These are phyloP conservation scores for Geotrichum bryndzae DNA, from an alignment of 1,139 yeast genomes.

Conservation along the genomic window DNA sequence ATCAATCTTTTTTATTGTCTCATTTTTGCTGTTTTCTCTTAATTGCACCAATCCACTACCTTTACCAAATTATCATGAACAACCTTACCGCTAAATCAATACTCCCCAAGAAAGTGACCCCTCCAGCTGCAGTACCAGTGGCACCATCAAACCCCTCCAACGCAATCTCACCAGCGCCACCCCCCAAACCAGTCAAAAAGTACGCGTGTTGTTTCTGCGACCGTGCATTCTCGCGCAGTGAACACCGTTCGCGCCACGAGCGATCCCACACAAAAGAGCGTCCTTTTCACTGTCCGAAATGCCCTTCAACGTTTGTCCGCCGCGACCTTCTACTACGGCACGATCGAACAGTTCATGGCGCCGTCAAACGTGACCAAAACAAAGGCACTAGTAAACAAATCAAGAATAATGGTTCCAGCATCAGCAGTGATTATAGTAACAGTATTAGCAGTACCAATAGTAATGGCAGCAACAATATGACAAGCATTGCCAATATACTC, in stretches of 20 bases:
- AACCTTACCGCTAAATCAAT: background rate
- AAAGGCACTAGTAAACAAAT: background rate
- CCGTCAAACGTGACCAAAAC: slow-evolving; percentile 18
- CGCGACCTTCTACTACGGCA: slow-evolving; percentile 72
- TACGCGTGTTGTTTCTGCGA: slow-evolving; percentile 78
- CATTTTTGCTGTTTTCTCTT: background rate
- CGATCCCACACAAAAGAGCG: slow-evolving; percentile 78
- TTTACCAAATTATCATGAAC: background rate
- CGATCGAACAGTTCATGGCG: slow-evolving; percentile 63
- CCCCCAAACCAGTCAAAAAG: background rate
- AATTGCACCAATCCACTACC: background rate
- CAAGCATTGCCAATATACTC: background rate
- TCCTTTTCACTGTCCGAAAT: slow-evolving; percentile 68
- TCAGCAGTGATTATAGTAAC: background rate
- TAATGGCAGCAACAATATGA: background rate
- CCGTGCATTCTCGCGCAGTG: slow-evolving; percentile 71
- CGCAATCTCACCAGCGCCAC: background rate
- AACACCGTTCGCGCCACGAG: slow-evolving; percentile 77
- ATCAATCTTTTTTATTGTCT: background rate
- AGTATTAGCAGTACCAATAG: background rate
- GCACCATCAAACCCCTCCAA: background rate
- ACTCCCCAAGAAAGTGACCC: background rate
- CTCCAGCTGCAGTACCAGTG: background rate
- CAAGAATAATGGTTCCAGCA: background rate
- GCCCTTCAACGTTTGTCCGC: slow-evolving; percentile 68